These are phyloP conservation scores for Singerocomus inundabilis DNA, from an alignment of 1,284 basidiomycete genomes.

Conservation along the genomic window DNA sequence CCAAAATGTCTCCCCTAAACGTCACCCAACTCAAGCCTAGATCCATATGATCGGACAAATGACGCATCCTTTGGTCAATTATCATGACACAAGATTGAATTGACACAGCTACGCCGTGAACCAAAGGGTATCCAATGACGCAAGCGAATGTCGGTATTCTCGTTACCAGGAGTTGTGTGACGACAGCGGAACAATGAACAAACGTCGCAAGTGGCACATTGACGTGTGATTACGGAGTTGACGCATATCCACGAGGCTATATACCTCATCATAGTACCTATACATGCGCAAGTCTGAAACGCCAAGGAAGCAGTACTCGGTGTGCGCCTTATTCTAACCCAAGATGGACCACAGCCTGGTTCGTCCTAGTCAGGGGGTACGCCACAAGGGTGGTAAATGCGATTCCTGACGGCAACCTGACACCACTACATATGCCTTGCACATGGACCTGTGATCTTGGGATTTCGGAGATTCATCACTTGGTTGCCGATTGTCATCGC, in stretches of 20 bases:
- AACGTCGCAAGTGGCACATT: no score
- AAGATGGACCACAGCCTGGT: not conserved
- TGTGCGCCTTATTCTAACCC: not conserved
- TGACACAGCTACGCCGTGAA: not conserved
- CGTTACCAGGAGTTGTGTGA: not conserved
- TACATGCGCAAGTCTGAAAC: constrained; percentile 9
- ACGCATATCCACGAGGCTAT: no score
- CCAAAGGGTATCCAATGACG: not conserved
- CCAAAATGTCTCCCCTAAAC: not conserved
- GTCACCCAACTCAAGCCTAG: not conserved
- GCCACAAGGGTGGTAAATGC: not conserved
- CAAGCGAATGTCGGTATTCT: not conserved
- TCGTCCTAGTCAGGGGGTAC: not conserved
- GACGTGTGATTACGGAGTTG: no score
- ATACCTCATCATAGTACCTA: not conserved
- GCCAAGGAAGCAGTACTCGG: constrained; percentile 1
- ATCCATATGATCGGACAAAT: not conserved
- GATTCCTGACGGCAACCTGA: not conserved
- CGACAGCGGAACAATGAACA: no score
- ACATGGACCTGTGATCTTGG: not conserved
- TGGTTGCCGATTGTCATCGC: not conserved
- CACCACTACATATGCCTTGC: not conserved
- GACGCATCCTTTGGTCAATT: no score
- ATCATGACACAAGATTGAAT: not conserved
- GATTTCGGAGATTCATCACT: not conserved